Evolutionary conservation across 768 basidiomycete genomes (phyloP).

Genomic region (Rhizopogon roseolus): DNA sequence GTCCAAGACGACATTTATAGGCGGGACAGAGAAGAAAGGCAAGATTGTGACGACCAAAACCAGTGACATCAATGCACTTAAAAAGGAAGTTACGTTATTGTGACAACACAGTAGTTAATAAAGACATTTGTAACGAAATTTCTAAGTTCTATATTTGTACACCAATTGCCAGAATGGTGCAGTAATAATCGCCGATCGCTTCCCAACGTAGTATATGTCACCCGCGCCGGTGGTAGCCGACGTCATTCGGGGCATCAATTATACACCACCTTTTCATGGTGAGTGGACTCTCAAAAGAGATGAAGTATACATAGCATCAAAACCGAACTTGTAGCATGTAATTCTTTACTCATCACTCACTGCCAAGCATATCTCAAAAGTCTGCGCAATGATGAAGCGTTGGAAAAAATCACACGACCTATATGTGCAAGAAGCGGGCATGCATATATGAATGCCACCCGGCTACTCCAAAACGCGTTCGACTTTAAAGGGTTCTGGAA

Average conservation of each 20-base stretch:
- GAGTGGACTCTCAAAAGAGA: too few relatives aligned
- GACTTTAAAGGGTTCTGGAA: background rate
- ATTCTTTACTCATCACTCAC: too few relatives aligned
- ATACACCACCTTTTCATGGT: too few relatives aligned
- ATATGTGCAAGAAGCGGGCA: background rate
- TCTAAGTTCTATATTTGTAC: background rate
- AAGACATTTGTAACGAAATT: conserved; percentile 12
- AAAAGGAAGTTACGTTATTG: conserved; percentile 14
- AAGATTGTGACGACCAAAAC: conserved; percentile 14
- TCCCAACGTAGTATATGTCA: background rate
- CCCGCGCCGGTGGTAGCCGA: background rate
- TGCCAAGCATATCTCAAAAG: too few relatives aligned
- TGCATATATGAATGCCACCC: background rate
- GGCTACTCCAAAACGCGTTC: background rate
- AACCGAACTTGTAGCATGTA: background rate
- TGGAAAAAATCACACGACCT: background rate
- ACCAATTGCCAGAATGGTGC: background rate
- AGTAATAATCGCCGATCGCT: conserved; percentile 2
- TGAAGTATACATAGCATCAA: background rate
- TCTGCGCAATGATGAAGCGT: too few relatives aligned
- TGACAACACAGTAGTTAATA: conserved; percentile 22
- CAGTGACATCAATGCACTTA: conserved; percentile 27
- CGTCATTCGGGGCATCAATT: background rate
- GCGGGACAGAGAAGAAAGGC: conserved; percentile 20
- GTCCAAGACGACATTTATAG: conserved; percentile 21